Evolutionary conservation across 2,329 filamentous ascomycete genomes (phyloP), one percentile per base, ranked within the genome.

Genomic region (Triangularia setosa): DNA sequence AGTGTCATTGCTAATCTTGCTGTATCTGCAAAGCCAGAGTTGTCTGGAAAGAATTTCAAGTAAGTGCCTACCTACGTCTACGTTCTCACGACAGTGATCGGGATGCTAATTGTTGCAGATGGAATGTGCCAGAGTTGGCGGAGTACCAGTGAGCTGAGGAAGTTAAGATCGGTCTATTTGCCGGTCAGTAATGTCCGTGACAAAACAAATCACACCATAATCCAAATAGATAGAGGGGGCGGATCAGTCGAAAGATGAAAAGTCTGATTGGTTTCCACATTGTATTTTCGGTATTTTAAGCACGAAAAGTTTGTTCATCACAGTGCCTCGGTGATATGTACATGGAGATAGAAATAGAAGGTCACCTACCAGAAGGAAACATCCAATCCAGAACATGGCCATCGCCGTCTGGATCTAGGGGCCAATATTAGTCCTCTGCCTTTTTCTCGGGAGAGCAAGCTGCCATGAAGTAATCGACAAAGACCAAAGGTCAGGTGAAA

Each of bases 241-340:
- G 75, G 78, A 61, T 91, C 89, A 91, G 88, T 84, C 84, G 88
- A 91, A 91, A 91, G 89, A 91, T 91, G 89, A 91, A 91, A 91
- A 88, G 65, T 84, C 87, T 84, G 83, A 83, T 80, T 74, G 71
- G 82, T 85, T 81, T 90, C 86, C 84, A 90, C 85, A 87, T 85
- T 74, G 24, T 71, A 72, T 74, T 73, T 87, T 91, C 88, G 82
- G 89, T 79, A 86, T 90, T 90, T 48, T 48, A 48, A 91, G 88
- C 88, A 91, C 90, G 86, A 87, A 90, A 81, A 80, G 79, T 79
- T 84, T 80, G 80, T 81, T 85, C 87, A 91, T 91, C 89, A 90
- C 79, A 52, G 53, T 56, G 58, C 40, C 40, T n/a, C n/a, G n/a
- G n/a, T 60, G 58, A 30, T 24, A 12, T 53, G 44, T 66, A 61